phyloP scores from a whole-genome alignment of 1,284 basidiomycete species.

The Gomphus sp. region DNA sequence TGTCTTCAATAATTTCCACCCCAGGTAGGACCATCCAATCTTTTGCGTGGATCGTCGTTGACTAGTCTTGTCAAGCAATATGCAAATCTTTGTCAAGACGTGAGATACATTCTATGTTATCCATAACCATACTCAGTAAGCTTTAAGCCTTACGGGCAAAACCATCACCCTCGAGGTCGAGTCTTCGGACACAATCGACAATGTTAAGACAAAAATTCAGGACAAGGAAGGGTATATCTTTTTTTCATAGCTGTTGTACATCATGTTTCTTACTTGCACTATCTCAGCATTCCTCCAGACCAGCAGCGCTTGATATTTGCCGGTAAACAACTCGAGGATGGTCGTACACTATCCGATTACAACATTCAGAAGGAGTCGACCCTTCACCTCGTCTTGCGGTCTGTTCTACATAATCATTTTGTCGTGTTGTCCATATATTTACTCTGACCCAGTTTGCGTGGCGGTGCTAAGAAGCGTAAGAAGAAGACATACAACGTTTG shows the following conservation, averaged over 20 bases:
- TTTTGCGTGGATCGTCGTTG: not conserved
- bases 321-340: slow-evolving; percentile 96
- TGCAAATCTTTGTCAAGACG: slow-evolving; percentile 98
- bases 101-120: slow-evolving; percentile 26
- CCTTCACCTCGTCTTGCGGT: slow-evolving; percentile 83
- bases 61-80: slow-evolving; percentile 24
- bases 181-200: slow-evolving; percentile 95
- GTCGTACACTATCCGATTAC: slow-evolving; percentile 85
- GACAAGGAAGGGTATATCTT: slow-evolving; percentile 85
- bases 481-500: slow-evolving; percentile 96
- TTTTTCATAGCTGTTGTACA: not conserved
- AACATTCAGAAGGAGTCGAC: slow-evolving; percentile 96
- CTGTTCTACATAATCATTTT: not conserved
- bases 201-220: slow-evolving; percentile 95
- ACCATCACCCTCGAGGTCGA: slow-evolving; percentile 98
- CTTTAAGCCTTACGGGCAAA: slow-evolving; percentile 88
- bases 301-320: slow-evolving; percentile 98
- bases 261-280: slow-evolving; percentile 8
- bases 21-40: slow-evolving; percentile 10
- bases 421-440: not conserved
- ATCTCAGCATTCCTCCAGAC: slow-evolving; percentile 77
- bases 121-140: slow-evolving; percentile 11
- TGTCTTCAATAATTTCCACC: slow-evolving; percentile 19
- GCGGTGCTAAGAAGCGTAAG: slow-evolving; percentile 99
- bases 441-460: slow-evolving; percentile 59